Evolutionary conservation across 176 grass and related monocot genomes (phyloP).

Genomic region (bread wheat (Triticum aestivum)): DNA sequence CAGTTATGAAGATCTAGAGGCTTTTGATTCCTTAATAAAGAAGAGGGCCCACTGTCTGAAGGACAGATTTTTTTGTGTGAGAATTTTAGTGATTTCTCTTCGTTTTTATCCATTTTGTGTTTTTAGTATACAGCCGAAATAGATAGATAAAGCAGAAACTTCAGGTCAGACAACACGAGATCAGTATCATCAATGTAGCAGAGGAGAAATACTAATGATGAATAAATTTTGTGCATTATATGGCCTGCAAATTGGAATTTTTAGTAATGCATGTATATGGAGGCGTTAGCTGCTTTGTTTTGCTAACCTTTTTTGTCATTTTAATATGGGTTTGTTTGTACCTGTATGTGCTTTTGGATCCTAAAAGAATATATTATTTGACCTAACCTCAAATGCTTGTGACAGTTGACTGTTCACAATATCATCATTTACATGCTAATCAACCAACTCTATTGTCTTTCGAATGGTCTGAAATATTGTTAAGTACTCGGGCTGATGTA

Average conservation of each 20-base stretch:
- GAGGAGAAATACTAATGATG: background rate
- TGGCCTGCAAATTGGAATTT: background rate
- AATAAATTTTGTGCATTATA: background rate
- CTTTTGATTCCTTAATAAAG: no score
- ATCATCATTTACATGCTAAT: background rate
- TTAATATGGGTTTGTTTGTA: background rate
- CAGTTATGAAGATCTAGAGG: no score
- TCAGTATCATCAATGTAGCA: background rate
- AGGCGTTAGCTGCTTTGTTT: background rate
- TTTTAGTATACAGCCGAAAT: no score
- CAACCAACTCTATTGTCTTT: background rate
- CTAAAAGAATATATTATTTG: background rate
- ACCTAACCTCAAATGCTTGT: background rate
- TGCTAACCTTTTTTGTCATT: background rate
- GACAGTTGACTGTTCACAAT: background rate
- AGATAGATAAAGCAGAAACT: background rate
- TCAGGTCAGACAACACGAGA: background rate
- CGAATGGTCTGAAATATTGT: background rate
- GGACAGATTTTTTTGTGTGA: no score
- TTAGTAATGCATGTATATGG: background rate
- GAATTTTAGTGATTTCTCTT: no score
- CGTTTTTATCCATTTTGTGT: no score
- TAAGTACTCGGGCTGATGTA: background rate
- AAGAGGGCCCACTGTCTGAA: no score
- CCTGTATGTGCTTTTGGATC: no score